These are phyloP conservation scores for Lasiodiplodia sp. DNA, from an alignment of 2,329 filamentous ascomycete genomes.

Conservation along the genomic window DNA sequence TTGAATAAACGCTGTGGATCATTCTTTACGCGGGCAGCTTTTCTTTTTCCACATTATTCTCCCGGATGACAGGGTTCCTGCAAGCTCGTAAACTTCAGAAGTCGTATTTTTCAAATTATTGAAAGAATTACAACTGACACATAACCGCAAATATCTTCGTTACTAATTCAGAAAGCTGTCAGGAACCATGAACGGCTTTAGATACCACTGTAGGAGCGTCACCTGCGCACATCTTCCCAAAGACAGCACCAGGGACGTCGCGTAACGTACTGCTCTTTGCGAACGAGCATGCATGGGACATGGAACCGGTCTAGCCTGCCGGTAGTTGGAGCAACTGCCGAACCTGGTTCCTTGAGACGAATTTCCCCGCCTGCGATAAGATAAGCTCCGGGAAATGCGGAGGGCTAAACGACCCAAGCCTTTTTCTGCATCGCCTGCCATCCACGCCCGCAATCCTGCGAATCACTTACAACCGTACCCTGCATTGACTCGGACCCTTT, in stretches of 20 bases:
- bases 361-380: constrained; percentile 23
- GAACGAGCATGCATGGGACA: neutral
- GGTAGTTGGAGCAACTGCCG: constrained; percentile 15
- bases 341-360: constrained; percentile 4
- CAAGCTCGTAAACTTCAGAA: too few species aligned
- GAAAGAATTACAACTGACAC: neutral
- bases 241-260: neutral
- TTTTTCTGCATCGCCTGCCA: neutral
- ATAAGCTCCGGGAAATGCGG: neutral
- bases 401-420: neutral
- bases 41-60: neutral
- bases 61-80: neutral
- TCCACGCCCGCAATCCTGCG: neutral
- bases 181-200: neutral
- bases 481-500: neutral
- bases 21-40: neutral
- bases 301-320: constrained; percentile 20
- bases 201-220: neutral
- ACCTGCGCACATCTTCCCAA: neutral
- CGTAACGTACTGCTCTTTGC: neutral
- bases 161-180: neutral
- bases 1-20: neutral
- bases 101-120: neutral
- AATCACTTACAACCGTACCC: neutral
- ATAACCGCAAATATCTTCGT: neutral